Evolutionary conservation across 805 yeast genomes (phyloP).

Genomic region (Diddensiella santjacobensis): DNA sequence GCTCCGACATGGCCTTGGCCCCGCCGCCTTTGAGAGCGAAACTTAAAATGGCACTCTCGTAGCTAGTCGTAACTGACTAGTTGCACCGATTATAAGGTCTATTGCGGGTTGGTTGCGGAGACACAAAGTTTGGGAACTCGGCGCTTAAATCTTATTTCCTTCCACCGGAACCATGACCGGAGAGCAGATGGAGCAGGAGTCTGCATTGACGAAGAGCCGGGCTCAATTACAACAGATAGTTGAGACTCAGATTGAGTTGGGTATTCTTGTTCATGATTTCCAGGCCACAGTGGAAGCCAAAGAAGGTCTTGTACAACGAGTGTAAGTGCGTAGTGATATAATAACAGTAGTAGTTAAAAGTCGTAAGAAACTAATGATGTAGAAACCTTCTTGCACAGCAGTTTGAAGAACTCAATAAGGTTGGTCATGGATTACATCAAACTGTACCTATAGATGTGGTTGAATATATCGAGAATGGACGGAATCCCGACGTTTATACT

Average conservation of each 20-base stretch:
- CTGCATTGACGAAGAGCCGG: conserved; percentile 16
- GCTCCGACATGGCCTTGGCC: neutral
- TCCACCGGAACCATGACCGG: neutral
- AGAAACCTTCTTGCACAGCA: conserved; percentile 15
- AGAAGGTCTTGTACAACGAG: conserved; percentile 44
- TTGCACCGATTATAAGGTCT: too few species aligned
- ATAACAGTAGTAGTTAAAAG: neutral
- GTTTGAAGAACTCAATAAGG: conserved; percentile 13
- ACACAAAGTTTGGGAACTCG: too few species aligned
- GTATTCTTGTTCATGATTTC: conserved; percentile 89
- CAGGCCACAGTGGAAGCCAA: conserved; percentile 83
- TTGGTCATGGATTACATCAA: conserved; percentile 15
- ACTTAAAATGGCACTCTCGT: too few species aligned
- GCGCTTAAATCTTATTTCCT: too few species aligned
- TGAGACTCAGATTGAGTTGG: conserved; percentile 83
- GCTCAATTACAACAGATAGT: conserved; percentile 50
- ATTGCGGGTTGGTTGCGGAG: too few species aligned
- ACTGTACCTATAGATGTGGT: conserved; percentile 25
- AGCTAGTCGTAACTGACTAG: too few species aligned
- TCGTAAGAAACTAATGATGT: too few species aligned
- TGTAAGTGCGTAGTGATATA: conserved; percentile 13
- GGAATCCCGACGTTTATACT: conserved; percentile 96
- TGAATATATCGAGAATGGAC: conserved; percentile 84
- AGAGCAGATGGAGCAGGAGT: neutral
- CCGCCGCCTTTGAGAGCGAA: too few species aligned